Base-by-base conservation (phyloP, 208 protist genomes). In the Endotrypanum monterogeii region DNA sequence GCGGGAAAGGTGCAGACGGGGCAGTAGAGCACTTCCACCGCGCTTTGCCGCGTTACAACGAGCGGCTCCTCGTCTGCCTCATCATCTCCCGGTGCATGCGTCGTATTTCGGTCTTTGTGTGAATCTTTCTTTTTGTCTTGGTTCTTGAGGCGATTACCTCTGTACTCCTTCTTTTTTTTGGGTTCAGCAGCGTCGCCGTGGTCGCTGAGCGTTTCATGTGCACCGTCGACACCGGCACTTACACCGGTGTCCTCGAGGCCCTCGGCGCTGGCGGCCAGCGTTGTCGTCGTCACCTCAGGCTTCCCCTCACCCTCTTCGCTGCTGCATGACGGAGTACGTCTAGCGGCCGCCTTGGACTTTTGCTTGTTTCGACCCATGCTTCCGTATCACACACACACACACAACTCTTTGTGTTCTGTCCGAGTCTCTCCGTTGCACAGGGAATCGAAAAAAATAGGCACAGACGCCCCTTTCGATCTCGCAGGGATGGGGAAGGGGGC, bases 1-100 rank as follows among this genome's bases (percentile, higher is more conserved):
- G 92, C 90, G 0, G 94, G 94, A 51, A 98, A 96, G 46, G 87
- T 97, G 81, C 94, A 98, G 32, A 92, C 87, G 23, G 94, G 93
- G 79, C 94, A 98, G 85, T 98, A 98, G 25, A 94, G 80, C 52
- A 98, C 92, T 63, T 91, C 69, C 30, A 97, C 83, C 12, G 93
- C 84, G 20, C 71, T 70, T 60, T 85, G 66, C 1, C 83, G 80
- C 41, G 82, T 85, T 46, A 87, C 74, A 7, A 70, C 46, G 18
- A 83, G 52, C 23, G 76, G 78, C 20, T 86, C 84, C 25, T 76
- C 83, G 8, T 75, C 67, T 30, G 20, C 80, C 7, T 74, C 67
- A 35, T 55, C 39, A 32, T 71, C 65, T 1, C 56, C 79, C 9
- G 28, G 51, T 56, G 54, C 83, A 0, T 41, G 56, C 1, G n/a